These are phyloP conservation scores for Vanrija sp. DNA, from an alignment of 1,284 basidiomycete species.

Conservation along the genomic window DNA sequence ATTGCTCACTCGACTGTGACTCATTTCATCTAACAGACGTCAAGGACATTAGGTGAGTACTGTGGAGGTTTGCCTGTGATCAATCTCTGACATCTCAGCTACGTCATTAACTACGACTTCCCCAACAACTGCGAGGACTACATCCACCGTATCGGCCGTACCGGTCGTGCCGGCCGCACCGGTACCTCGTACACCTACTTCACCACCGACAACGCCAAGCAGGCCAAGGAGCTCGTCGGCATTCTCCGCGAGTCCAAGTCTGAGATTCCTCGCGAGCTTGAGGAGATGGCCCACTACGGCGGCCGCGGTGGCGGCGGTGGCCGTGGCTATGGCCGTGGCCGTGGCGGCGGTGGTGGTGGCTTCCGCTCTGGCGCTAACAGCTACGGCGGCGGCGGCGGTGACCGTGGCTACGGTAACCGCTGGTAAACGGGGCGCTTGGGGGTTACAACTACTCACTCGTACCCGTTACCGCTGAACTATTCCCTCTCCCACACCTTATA, in stretches of 20 bases:
- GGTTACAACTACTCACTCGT: slow-evolving; percentile 4
- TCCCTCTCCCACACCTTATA: background rate
- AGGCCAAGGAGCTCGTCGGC: slow-evolving; percentile 81
- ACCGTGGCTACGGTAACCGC: slow-evolving; percentile 36
- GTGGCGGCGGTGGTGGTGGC: slow-evolving; percentile 55
- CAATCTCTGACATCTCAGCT: slow-evolving; percentile 17
- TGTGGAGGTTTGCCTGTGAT: background rate
- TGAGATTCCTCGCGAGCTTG: slow-evolving; percentile 78
- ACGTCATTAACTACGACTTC: slow-evolving; percentile 77
- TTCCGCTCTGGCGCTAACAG: slow-evolving; percentile 23
- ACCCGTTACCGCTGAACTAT: slow-evolving; percentile 9
- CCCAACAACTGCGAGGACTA: slow-evolving; percentile 65
- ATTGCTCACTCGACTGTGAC: slow-evolving; percentile 17
- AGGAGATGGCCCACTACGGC: slow-evolving; percentile 87
- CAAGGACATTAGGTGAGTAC: slow-evolving; percentile 42
- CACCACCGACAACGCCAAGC: slow-evolving; percentile 90
- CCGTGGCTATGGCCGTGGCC: slow-evolving; percentile 52
- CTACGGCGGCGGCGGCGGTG: slow-evolving; percentile 42
- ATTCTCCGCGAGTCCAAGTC: slow-evolving; percentile 91
- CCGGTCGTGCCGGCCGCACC: slow-evolving; percentile 56
- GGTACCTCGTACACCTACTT: slow-evolving; percentile 91
- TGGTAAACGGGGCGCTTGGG: slow-evolving; percentile 17
- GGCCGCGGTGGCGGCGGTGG: slow-evolving; percentile 55
- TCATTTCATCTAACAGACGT: slow-evolving; percentile 36
- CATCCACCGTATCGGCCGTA: slow-evolving; percentile 57